A percentile compares a stretch with the other conserved stretches of the same genome.
phyloP scores from a whole-genome alignment of 2,329 filamentous ascomycete genomes.

The Penicillium rolfsii region DNA sequence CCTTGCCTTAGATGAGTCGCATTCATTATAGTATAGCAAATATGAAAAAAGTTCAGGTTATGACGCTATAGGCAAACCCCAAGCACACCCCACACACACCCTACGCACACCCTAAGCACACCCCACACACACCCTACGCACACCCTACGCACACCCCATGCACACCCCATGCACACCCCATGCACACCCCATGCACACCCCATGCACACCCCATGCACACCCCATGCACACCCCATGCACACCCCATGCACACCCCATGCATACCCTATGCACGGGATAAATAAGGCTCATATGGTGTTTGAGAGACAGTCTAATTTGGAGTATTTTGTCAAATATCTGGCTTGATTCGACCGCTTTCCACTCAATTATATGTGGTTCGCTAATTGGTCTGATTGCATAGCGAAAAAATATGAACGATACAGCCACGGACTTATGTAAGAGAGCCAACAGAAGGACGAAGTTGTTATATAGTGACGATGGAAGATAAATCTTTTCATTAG shows the following conservation, averaged over 20 bases:
- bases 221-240: neutral
- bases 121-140: neutral
- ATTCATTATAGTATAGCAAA: neutral
- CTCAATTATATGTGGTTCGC: neutral
- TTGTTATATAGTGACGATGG: neutral
- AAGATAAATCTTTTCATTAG: neutral
- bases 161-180: neutral
- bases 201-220: neutral
- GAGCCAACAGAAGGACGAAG: neutral
- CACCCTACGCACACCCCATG: neutral
- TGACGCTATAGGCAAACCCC: neutral
- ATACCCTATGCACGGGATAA: neutral
- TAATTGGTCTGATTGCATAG: neutral
- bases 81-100: neutral
- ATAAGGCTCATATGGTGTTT: neutral
- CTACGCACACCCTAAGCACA: neutral
- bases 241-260: neutral
- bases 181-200: neutral
- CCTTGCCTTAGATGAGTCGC: neutral
- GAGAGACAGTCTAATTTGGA: neutral
- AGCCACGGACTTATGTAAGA: neutral
- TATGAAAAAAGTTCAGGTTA: neutral
- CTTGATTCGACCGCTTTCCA: neutral
- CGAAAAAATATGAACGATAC: neutral
- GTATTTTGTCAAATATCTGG: neutral